These are phyloP conservation scores for Thalassiosira livingstoniorum DNA, from an alignment of 352 stramenopile genomes.

Conservation along the genomic window DNA sequence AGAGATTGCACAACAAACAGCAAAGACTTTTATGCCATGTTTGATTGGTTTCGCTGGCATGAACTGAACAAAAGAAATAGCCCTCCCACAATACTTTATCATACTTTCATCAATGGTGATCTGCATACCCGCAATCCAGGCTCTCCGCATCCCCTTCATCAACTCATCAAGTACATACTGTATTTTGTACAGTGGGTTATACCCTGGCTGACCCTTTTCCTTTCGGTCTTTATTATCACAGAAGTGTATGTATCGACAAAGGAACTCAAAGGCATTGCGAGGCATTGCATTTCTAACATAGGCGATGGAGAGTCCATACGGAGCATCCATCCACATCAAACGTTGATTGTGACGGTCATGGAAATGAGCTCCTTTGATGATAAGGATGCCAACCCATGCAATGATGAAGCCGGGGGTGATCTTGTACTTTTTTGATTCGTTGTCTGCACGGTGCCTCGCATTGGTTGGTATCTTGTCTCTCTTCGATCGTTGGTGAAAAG, in stretches of 20 bases:
- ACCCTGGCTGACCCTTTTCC: not conserved
- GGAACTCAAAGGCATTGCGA: slow-evolving; percentile 28
- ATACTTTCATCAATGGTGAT: slow-evolving; percentile 52
- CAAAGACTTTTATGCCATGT: slow-evolving; percentile 55
- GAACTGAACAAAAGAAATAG: slow-evolving; percentile 42
- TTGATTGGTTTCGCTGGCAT: slow-evolving; percentile 62
- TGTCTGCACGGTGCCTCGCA: not conserved
- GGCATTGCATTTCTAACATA: slow-evolving; percentile 42
- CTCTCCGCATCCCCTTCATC: slow-evolving; percentile 20
- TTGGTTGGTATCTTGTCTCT: not conserved
- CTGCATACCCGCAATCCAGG: slow-evolving; percentile 23
- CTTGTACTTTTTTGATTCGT: not conserved
- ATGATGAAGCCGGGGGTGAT: slow-evolving; percentile 19
- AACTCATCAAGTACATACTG: slow-evolving; percentile 15
- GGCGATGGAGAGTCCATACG: not conserved
- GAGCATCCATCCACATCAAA: not conserved
- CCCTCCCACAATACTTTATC: slow-evolving; percentile 43
- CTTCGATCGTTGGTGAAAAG: not conserved
- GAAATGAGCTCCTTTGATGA: slow-evolving; percentile 27
- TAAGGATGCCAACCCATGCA: slow-evolving; percentile 10
- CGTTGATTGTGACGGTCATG: not conserved
- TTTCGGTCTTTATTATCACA: slow-evolving; percentile 15
- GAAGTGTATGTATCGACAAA: slow-evolving; percentile 37
- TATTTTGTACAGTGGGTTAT: slow-evolving; percentile 43
- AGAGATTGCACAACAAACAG: slow-evolving; percentile 40